These are phyloP conservation scores for Metschnikowia aberdeeniae DNA, from an alignment of 805 yeast species.

Conservation along the genomic window DNA sequence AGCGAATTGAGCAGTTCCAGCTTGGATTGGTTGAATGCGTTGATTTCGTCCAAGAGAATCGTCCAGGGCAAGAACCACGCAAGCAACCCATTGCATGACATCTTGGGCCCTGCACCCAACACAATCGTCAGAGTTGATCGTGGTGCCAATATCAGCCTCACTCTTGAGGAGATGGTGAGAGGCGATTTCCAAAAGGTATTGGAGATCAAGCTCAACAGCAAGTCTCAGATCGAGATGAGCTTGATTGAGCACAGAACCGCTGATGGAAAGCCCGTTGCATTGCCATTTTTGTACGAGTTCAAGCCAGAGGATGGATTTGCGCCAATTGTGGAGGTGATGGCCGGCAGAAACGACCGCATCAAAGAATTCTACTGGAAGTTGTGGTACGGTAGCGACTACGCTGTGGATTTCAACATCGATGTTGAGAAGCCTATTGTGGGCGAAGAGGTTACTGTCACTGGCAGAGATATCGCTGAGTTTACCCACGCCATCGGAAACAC, in stretches of 20 bases:
- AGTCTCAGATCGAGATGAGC: conserved; percentile 57
- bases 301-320: conserved; percentile 89
- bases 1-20: conserved; percentile 72
- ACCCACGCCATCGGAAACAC: conserved; percentile 97
- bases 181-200: conserved; percentile 68
- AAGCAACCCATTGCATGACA: conserved; percentile 72
- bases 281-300: conserved; percentile 75
- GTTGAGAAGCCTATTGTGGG: conserved; percentile 71
- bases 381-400: conserved; percentile 73
- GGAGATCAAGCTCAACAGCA: conserved; percentile 49
- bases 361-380: conserved; percentile 96
- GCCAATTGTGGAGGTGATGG: conserved; percentile 87
- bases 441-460: conserved; percentile 60
- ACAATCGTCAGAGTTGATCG: conserved; percentile 58
- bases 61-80: conserved; percentile 84
- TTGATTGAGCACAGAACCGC: conserved; percentile 87
- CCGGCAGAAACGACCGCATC: conserved; percentile 87
- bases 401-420: conserved; percentile 67
- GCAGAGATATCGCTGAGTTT: conserved; percentile 80
- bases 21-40: conserved; percentile 88
- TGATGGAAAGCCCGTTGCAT: conserved; percentile 66
- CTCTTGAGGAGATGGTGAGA: conserved; percentile 66
- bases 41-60: conserved; percentile 70
- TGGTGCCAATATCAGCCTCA: conserved; percentile 53
- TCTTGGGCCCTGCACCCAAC: conserved; percentile 68